Evolutionary conservation across 768 basidiomycete genomes (phyloP).

Genomic region (Pulveroboletus sp.): DNA sequence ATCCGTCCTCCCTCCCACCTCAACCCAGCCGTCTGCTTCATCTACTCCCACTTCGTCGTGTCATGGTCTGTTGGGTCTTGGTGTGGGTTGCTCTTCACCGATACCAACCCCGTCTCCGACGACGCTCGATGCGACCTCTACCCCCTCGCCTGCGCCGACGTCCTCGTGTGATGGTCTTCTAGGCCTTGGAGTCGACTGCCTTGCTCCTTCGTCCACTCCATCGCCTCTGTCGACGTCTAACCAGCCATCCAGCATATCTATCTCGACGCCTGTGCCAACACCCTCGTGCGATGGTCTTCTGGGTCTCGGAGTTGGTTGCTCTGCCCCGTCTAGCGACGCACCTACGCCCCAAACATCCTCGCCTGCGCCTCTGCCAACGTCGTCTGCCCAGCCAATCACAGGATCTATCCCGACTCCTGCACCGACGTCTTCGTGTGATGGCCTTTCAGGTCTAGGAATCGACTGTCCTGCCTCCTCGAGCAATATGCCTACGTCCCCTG

Average conservation of each 20-base stretch:
- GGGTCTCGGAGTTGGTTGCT: not conserved
- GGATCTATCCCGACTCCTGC: not conserved
- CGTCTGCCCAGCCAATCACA: no score
- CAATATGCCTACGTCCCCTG: not conserved
- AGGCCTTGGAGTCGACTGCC: not conserved
- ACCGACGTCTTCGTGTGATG: not conserved
- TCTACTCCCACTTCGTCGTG: constrained; percentile 13
- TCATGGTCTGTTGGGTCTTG: constrained; percentile 17
- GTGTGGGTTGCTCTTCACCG: constrained; percentile 13
- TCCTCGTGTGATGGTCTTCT: constrained; percentile 1
- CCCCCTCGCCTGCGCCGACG: not conserved
- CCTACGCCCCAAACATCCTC: not conserved
- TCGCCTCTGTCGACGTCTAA: no score
- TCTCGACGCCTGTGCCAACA: not conserved
- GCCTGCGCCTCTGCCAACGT: not conserved
- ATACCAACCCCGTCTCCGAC: constrained; percentile 1
- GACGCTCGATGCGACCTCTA: not conserved
- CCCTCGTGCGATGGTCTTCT: constrained; percentile 3
- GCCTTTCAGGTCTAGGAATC: constrained; percentile 1
- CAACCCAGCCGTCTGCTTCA: constrained; percentile 2
- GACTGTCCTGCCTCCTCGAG: not conserved
- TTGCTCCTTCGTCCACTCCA: not conserved
- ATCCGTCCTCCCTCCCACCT: constrained; percentile 9
- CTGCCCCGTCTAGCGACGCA: not conserved
- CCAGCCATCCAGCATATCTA: not conserved